A percentile compares a stretch with the other conserved stretches of the same genome.
Conservation (phyloP, 2,329 filamentous ascomycete genomes). For the Pseudogymnoascus sp. region DNA sequence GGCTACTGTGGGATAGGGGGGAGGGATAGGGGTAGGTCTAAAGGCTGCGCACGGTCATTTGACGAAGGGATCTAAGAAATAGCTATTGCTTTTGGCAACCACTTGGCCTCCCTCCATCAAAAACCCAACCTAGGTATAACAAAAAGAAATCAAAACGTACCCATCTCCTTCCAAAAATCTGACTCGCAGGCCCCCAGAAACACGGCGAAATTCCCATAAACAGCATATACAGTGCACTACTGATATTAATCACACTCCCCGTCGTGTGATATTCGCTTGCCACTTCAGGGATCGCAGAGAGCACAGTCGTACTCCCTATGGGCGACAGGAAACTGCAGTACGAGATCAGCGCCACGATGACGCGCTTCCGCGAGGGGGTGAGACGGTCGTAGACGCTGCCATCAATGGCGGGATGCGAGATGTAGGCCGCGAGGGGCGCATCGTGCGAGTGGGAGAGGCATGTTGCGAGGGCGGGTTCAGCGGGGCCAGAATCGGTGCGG, state of each 20-base stretch:
- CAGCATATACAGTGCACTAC: constrained; percentile 67
- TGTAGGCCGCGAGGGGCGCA: constrained; percentile 23
- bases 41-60: background rate
- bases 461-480: background rate
- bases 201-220: constrained; percentile 66
- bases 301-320: constrained; percentile 64
- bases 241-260: constrained; percentile 62
- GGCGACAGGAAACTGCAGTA: constrained; percentile 73
- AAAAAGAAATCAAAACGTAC: constrained; percentile 33
- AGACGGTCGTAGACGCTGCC: constrained; percentile 61
- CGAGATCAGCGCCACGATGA: constrained; percentile 62
- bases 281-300: constrained; percentile 69
- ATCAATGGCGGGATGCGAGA: constrained; percentile 26
- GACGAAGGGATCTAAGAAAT: background rate
- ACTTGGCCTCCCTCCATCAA: background rate
- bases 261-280: constrained; percentile 57
- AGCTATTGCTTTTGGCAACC: background rate
- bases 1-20: background rate
- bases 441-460: background rate
- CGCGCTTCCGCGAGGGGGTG: constrained; percentile 51
- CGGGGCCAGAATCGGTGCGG: background rate
- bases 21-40: background rate
- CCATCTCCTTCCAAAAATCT: constrained; percentile 52
- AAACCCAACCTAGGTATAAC: background rate
- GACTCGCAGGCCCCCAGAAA: constrained; percentile 66